Conservation (phyloP, 768 basidiomycete species). For the Boletus sensibilis region DNA sequence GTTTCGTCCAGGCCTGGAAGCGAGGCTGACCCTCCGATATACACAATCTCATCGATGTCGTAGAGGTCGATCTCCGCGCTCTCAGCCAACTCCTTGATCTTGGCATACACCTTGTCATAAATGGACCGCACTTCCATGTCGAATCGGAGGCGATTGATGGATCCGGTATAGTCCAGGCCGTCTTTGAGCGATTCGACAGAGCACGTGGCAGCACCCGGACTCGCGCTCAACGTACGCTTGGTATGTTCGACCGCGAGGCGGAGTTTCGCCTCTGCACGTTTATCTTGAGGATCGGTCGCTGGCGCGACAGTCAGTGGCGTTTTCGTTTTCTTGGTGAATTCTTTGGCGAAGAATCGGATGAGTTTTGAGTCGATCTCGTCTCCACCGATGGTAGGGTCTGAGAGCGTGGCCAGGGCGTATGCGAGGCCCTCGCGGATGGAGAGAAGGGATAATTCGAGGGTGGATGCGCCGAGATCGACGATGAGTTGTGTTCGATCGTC, state of each 20-base stretch:
- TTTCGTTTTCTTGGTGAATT: constrained; percentile 97
- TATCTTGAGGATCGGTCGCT: constrained; percentile 55
- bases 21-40: constrained; percentile 72
- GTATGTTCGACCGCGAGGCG: constrained; percentile 91
- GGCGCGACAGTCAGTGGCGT: constrained; percentile 64
- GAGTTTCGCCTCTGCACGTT: constrained; percentile 91
- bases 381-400: constrained; percentile 52
- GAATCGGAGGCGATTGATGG: constrained; percentile 55
- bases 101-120: constrained; percentile 54
- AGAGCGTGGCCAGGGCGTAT: constrained; percentile 55
- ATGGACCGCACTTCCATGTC: constrained; percentile 61
- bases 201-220: constrained; percentile 83
- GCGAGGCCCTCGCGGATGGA: constrained; percentile 75
- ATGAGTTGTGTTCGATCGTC: constrained; percentile 76
- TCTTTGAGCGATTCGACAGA: constrained; percentile 94
- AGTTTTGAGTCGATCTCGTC: constrained; percentile 78
- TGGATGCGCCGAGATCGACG: constrained; percentile 79
- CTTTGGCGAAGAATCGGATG: constrained; percentile 89
- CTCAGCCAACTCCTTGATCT: constrained; percentile 52
- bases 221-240: constrained; percentile 88
- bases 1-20: constrained; percentile 74
- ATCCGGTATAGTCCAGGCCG: constrained; percentile 83
- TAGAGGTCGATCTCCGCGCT: constrained; percentile 56
- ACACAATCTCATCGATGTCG: constrained; percentile 76
- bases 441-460: constrained; percentile 65